Base-by-base conservation (phyloP, 2,329 filamentous ascomycete species). In the Cercospora canescens region DNA sequence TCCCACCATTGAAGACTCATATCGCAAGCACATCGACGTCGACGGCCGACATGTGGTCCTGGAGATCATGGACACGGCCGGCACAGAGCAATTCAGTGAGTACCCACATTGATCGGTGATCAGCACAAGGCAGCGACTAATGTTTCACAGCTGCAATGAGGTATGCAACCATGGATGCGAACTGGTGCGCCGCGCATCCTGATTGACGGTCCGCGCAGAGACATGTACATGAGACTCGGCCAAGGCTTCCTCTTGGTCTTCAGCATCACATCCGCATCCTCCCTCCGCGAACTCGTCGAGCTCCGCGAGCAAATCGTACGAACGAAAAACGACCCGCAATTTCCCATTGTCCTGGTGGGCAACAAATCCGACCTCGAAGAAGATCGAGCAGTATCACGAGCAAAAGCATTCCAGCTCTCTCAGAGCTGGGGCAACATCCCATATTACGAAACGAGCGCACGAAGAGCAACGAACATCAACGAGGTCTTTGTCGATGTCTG, bases 331-430 rank as follows among this genome's bases (percentile, higher is more conserved):
- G 90, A 93, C 63, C 73, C 74, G 5, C 64, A 72, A 63, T 72
- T 76, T 30, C 90, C 89, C 68, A 91, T 97, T 76, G 93, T 97
- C 58, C 92, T 97, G 68, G 93, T 96, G 55, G 93, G 93, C 69
- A 97, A 96, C 84, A 96, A 96, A 80, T 91, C 90, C 67, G 93
- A 97, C 75, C 85, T 97, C 50, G 92, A 95, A 79, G 93, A 96
- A 76, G 91, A 94, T 77, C 88, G 93, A 32, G 87, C 86, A 21
- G 91, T 97, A 8, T 88, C 90, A 12, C 87, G 92, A 60, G 89
- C 91, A 68, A 89, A 89, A 72, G 93, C 92, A 5, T 96, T 96
- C 76, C 86, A 90, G 34, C 86, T 96, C 69, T 93, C 91, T n/a
- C 92, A 95, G 76, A 87, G 86, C 75, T 97, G 93, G 93, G 90